Evolutionary conservation across 83 land plant species (phyloP).

Genomic region (Larix sibirica): DNA sequence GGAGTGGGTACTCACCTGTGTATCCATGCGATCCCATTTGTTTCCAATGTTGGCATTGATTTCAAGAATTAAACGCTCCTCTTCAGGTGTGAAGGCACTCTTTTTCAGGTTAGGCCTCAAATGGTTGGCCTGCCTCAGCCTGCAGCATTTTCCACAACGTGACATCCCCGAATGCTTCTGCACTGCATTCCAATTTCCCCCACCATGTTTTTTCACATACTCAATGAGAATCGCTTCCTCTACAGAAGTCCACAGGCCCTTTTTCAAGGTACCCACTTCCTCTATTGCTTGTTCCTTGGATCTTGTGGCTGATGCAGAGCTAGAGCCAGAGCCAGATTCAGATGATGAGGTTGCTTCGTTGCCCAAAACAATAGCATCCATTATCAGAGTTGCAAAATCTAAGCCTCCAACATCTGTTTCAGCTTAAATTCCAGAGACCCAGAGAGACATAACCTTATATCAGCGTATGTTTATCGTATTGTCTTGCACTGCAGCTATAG

Average conservation of each 20-base stretch:
- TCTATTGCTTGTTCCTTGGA: neutral
- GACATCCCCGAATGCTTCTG: slow-evolving; percentile 53
- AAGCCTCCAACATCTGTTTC: too few relatives aligned
- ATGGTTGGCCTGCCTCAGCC: slow-evolving; percentile 69
- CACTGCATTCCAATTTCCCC: slow-evolving; percentile 63
- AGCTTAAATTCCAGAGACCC: too few relatives aligned
- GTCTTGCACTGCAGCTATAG: too few relatives aligned
- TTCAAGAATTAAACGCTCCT: slow-evolving; percentile 50
- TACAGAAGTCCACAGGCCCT: slow-evolving; percentile 68
- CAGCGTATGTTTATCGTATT: too few relatives aligned
- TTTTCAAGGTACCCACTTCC: slow-evolving; percentile 28
- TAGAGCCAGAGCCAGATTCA: too few relatives aligned
- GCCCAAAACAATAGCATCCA: too few relatives aligned
- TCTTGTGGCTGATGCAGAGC: too few relatives aligned
- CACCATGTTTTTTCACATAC: slow-evolving; percentile 57
- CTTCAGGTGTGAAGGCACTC: slow-evolving; percentile 54
- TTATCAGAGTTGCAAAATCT: too few relatives aligned
- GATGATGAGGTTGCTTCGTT: too few relatives aligned
- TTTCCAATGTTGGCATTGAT: slow-evolving; percentile 63
- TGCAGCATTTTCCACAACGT: slow-evolving; percentile 67
- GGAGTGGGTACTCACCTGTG: slow-evolving; percentile 31
- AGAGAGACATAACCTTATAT: too few relatives aligned
- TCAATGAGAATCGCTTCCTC: slow-evolving; percentile 60
- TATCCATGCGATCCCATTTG: slow-evolving; percentile 69
- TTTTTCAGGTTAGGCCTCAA: slow-evolving; percentile 68